These are phyloP conservation scores for Pulveroboletus sp. DNA, from an alignment of 768 basidiomycete genomes.

Conservation along the genomic window DNA sequence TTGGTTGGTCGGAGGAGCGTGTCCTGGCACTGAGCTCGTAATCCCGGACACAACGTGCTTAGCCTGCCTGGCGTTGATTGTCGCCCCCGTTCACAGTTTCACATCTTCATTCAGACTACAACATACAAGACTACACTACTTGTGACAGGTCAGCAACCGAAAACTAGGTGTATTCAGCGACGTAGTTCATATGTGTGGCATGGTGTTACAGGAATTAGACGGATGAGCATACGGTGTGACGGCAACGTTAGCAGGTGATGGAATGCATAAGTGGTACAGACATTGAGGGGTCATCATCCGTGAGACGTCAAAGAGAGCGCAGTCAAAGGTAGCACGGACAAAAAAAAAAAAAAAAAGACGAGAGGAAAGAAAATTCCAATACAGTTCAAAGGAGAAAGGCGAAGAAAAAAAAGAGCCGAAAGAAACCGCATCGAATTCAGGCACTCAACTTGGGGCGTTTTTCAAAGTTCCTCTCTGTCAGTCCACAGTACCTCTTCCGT, in stretches of 20 bases:
- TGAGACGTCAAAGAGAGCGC: slow-evolving; percentile 18
- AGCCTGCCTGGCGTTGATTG: not conserved
- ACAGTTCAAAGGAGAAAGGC: slow-evolving; percentile 1
- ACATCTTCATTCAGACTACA: slow-evolving; percentile 13
- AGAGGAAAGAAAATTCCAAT: not conserved
- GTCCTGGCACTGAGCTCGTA: slow-evolving; percentile 20
- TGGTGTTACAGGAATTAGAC: slow-evolving; percentile 31
- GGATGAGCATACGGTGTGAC: slow-evolving; percentile 25
- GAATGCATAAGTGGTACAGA: slow-evolving; percentile 27
- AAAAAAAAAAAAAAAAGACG: too few relatives aligned
- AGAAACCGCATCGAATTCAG: slow-evolving; percentile 15
- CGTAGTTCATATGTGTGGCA: slow-evolving; percentile 10
- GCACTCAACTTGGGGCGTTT: slow-evolving; percentile 26
- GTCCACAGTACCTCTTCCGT: slow-evolving; percentile 21
- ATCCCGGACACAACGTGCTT: slow-evolving; percentile 23
- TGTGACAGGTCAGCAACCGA: slow-evolving; percentile 12
- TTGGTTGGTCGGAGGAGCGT: slow-evolving; percentile 11
- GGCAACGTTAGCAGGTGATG: slow-evolving; percentile 9
- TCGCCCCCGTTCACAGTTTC: slow-evolving; percentile 7
- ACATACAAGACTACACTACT: slow-evolving; percentile 29
- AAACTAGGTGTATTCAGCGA: slow-evolving; percentile 15
- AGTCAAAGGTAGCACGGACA: slow-evolving; percentile 9
- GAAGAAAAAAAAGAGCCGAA: slow-evolving; percentile 4
- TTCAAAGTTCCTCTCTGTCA: slow-evolving; percentile 21
- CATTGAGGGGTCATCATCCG: slow-evolving; percentile 20